phyloP scores from a whole-genome alignment of 176 grass and related monocot genomes.

The Cenchrus americanus region DNA sequence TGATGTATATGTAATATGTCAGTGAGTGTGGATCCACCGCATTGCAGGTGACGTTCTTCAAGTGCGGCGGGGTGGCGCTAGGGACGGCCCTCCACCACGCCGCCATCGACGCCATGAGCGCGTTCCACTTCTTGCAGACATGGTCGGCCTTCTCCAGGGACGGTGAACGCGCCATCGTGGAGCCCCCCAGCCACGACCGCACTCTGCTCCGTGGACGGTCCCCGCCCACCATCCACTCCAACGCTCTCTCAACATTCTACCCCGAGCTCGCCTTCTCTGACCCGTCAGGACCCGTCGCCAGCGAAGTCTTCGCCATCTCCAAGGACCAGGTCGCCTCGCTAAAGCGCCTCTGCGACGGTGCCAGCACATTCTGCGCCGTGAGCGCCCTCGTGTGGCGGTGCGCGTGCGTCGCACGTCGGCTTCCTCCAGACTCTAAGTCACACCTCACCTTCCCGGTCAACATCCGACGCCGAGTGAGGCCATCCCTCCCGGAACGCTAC shows the following conservation, averaged over 20 bases:
- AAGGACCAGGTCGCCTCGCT: constrained; percentile 15
- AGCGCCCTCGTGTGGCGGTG: constrained; percentile 44
- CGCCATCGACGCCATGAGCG: background rate
- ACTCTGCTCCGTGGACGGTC: background rate
- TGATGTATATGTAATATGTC: background rate
- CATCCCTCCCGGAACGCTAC: constrained; percentile 31
- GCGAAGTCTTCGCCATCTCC: constrained; percentile 20
- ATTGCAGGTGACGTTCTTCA: background rate
- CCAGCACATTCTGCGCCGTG: constrained; percentile 40
- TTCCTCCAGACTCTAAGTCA: background rate
- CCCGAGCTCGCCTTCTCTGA: background rate
- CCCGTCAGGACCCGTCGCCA: background rate
- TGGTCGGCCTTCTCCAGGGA: background rate
- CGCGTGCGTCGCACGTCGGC: constrained; percentile 10
- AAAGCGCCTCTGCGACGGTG: constrained; percentile 8
- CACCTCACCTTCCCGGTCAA: constrained; percentile 33
- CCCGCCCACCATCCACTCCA: background rate
- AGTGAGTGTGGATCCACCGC: too few relatives aligned
- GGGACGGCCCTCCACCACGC: background rate
- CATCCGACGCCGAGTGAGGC: background rate
- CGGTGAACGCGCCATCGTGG: background rate
- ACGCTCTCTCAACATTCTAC: background rate
- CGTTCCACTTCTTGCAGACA: background rate
- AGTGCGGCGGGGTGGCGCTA: background rate
- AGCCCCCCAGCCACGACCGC: background rate